Conservation (phyloP, 2,329 filamentous ascomycete species). For the Leptographium radiaticola region DNA sequence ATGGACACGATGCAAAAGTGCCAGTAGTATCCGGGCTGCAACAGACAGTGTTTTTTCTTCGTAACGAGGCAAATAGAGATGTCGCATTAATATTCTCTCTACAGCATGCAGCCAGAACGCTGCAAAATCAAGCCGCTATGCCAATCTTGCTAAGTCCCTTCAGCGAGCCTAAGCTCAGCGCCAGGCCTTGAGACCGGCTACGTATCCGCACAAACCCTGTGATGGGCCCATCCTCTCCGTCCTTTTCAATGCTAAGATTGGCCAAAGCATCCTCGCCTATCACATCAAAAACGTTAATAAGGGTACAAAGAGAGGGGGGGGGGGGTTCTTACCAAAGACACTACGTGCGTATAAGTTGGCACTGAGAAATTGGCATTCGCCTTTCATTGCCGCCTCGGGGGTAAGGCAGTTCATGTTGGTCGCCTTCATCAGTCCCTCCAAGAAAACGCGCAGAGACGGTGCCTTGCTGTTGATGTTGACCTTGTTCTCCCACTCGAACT, state of each 20-base stretch:
- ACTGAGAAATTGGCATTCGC: conserved; percentile 94
- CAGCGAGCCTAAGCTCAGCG: conserved; percentile 81
- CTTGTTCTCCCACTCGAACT: conserved; percentile 99
- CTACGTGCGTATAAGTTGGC: conserved; percentile 93
- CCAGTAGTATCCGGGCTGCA: too few relatives aligned
- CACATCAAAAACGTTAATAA: not conserved
- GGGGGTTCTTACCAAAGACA: conserved; percentile 73
- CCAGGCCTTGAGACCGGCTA: conserved; percentile 89
- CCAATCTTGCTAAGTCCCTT: conserved; percentile 85
- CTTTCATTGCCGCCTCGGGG: conserved; percentile 89
- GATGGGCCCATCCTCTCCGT: conserved; percentile 87
- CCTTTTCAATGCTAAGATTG: conserved; percentile 95
- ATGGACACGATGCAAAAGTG: too few relatives aligned
- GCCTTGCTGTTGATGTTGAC: conserved; percentile 99
- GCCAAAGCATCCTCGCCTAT: conserved; percentile 96
- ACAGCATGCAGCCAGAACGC: not conserved
- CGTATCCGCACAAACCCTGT: conserved; percentile 97
- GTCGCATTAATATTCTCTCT: not conserved
- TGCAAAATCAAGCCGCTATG: conserved; percentile 20
- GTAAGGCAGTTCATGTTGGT: conserved; percentile 99
- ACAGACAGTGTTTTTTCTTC: too few relatives aligned
- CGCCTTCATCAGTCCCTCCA: conserved; percentile 88
- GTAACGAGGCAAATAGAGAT: too few relatives aligned
- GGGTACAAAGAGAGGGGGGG: not conserved
- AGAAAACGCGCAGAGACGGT: conserved; percentile 80